Evolutionary conservation across 1,139 yeast genomes (phyloP).

Genomic region (Pneumocystis jirovecii): DNA sequence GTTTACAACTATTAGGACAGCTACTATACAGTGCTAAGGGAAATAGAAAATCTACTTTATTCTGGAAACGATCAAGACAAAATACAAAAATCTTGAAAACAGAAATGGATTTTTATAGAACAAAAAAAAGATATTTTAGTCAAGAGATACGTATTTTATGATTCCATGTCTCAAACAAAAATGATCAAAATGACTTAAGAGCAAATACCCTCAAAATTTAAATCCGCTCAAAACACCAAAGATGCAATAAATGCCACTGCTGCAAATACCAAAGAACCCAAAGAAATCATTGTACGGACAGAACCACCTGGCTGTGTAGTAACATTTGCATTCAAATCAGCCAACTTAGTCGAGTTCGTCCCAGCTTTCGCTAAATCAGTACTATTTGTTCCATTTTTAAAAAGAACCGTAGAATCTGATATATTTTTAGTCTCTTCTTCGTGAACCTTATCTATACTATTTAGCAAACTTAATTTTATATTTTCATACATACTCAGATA

Average conservation of each 20-base stretch:
- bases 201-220: neutral
- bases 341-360: neutral
- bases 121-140: neutral
- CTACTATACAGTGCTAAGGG: too few relatives aligned
- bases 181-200: neutral
- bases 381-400: neutral
- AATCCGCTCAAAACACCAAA: neutral
- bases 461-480: neutral
- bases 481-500: neutral
- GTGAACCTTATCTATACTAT: neutral
- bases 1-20: too few relatives aligned
- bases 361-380: neutral
- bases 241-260: neutral
- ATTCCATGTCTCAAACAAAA: neutral
- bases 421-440: neutral
- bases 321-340: neutral
- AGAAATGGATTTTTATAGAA: neutral
- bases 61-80: neutral
- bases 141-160: neutral
- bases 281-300: neutral
- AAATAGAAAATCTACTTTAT: neutral
- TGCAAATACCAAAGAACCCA: neutral
- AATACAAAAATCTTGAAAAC: neutral
- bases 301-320: neutral
- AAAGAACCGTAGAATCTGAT: neutral